Evolutionary conservation across 441 rosid species (phyloP), one percentile per base, ranked within the genome.

Genomic region (Sinapis alba): DNA sequence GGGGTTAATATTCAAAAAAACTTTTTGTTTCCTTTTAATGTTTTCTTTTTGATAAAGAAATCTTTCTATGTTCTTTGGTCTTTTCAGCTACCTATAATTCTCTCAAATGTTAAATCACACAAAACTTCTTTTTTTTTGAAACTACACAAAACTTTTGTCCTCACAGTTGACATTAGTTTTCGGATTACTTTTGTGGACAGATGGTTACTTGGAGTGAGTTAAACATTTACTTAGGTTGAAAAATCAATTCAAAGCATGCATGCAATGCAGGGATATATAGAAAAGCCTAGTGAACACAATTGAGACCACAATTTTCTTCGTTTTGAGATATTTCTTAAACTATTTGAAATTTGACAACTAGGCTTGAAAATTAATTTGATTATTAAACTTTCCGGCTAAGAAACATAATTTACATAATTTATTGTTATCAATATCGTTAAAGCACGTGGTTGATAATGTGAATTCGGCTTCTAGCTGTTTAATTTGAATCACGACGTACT

Each of bases 401-500:
- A n/a, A 15, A 27, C 41, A 28, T n/a, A n/a, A n/a, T n/a, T n/a
- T n/a, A n/a, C n/a, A n/a, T n/a, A n/a, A n/a, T n/a, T n/a, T n/a
- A n/a, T n/a, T n/a, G 27, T 24, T 24, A 24, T 24, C 27, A 64
- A 41, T 23, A 41, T 43, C 32, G 56, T 8, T 3, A 12, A 50
- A 47, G 50, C 62, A 68, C 72, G 13, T 53, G 51, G 28, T 28
- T 18, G 26, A 50, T 50, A 10, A 32, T 62, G 45, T 32, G 65
- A 10, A 18, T 2, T 47, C 30, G 10, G 18, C 12, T 27, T 34
- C 32, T 20, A 54, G 50, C 50, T 4, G 24, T 36, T 68, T 56
- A 21, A 36, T 69, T 56, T 23, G 54, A 57, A 57, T 13, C 36
- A 56, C n/a, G 71, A 5, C 18, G 36, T 7, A n/a, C 26, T 47